Evolutionary conservation across 2,329 filamentous ascomycete species (phyloP).

Genomic region (Alternaria brassicicola): DNA sequence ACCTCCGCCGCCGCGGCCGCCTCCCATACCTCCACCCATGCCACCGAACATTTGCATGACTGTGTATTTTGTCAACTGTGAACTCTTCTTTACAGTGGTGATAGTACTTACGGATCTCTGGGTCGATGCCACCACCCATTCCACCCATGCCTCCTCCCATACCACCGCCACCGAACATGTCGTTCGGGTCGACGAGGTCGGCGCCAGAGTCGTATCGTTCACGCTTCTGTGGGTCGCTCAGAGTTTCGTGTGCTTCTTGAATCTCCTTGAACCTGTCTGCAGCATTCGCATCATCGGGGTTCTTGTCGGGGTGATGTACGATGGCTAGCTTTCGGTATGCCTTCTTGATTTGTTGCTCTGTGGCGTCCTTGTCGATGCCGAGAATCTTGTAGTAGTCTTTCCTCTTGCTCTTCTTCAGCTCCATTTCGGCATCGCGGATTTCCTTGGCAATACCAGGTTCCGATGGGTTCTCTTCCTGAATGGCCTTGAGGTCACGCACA

Average conservation of each 20-base stretch:
- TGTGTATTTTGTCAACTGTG: slow-evolving; percentile 18
- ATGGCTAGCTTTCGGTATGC: slow-evolving; percentile 96
- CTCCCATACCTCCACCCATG: slow-evolving; percentile 57
- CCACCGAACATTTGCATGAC: slow-evolving; percentile 53
- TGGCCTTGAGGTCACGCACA: slow-evolving; percentile 83
- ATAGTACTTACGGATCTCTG: slow-evolving; percentile 40
- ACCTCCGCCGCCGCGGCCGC: slow-evolving; percentile 55
- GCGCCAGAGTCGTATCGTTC: slow-evolving; percentile 91
- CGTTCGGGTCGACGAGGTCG: slow-evolving; percentile 84
- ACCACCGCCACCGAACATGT: slow-evolving; percentile 74
- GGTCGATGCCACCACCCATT: slow-evolving; percentile 61
- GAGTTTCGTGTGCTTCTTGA: slow-evolving; percentile 92
- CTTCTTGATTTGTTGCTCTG: slow-evolving; percentile 88
- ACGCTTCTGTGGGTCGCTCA: slow-evolving; percentile 94
- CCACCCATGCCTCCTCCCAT: slow-evolving; percentile 37
- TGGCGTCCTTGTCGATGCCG: slow-evolving; percentile 82
- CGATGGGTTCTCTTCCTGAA: slow-evolving; percentile 80
- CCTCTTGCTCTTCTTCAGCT: slow-evolving; percentile 95
- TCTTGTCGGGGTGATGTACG: slow-evolving; percentile 96
- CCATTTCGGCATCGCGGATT: slow-evolving; percentile 86
- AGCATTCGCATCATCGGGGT: slow-evolving; percentile 81
- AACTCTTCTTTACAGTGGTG: not conserved
- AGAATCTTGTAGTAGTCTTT: slow-evolving; percentile 99
- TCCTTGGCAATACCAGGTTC: slow-evolving; percentile 84
- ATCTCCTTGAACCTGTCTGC: slow-evolving; percentile 97